Conservation (phyloP, 441 rosid species). For the Erysimum cheiri region DNA sequence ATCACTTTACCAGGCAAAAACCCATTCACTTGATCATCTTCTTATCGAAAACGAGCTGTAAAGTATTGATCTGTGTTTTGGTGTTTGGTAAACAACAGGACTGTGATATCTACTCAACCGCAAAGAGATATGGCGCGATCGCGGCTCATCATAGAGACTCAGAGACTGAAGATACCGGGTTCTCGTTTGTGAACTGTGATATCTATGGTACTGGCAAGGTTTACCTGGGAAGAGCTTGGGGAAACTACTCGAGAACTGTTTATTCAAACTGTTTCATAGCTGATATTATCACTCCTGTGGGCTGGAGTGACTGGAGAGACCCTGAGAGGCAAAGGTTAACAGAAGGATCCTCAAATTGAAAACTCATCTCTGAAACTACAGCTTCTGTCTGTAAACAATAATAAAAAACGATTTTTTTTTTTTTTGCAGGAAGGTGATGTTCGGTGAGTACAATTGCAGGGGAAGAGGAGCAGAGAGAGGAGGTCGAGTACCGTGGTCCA, state of each 20-base stretch:
- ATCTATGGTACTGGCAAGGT: conserved; percentile 80
- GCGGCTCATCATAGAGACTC: conserved; percentile 87
- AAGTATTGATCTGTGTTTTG: neutral
- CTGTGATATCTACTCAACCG: conserved; percentile 71
- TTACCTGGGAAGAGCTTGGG: conserved; percentile 93
- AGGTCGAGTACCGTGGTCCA: conserved; percentile 76
- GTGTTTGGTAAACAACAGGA: conserved; percentile 50
- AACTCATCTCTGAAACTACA: conserved; percentile 15
- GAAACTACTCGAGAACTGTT: conserved; percentile 72
- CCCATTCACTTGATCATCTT: neutral
- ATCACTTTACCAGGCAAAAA: conserved; percentile 72
- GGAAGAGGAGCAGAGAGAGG: conserved; percentile 80
- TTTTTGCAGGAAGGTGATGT: conserved; percentile 65
- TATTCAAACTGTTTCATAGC: conserved; percentile 74
- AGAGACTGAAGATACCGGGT: conserved; percentile 73
- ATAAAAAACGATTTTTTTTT: neutral
- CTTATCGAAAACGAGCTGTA: neutral
- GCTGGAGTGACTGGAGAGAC: conserved; percentile 93
- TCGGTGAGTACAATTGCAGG: conserved; percentile 76
- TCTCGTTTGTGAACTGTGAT: conserved; percentile 76
- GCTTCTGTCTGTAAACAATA: too few species aligned
- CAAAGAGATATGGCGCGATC: conserved; percentile 67
- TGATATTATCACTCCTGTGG: conserved; percentile 66
- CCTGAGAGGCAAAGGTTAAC: conserved; percentile 63
- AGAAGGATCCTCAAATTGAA: conserved; percentile 1